Base-by-base conservation (phyloP, 805 yeast genomes). In the Candida ipomoeae region DNA sequence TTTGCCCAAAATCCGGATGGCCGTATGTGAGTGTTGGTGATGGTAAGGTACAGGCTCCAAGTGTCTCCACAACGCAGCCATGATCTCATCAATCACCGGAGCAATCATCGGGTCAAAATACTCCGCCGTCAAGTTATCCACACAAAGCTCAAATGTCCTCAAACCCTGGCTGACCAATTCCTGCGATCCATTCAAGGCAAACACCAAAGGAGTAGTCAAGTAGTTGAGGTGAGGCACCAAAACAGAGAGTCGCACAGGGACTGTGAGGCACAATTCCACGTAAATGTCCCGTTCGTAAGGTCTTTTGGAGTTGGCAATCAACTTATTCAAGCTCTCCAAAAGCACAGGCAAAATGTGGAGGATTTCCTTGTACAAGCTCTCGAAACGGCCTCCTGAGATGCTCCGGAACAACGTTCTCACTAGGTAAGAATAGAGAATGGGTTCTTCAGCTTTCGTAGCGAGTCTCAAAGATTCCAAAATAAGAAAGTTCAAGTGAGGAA, bases 361-460 rank as follows among this genome's bases (percentile, higher is more conserved):
- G 17, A 95, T 92, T 54, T 91, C 96, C 59, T 94, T 89, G 71
- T 95, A 95, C 15, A 94, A 73, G 48, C 85, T 83, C 66, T 94
- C 99, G 64, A 94, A 92, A 51, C 98, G 76, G 6, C 99, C 99
- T 46, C 99, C 98, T 33, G 97, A 96, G 43, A 94, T 91, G 61
- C 96, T 87, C 66, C 98, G 78, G 74, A 94, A 94, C 45, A 94
- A 71, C 0, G 96, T 89, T 60, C 98, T 75, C 20, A 94, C 85
- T 58, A 94, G 74, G 59, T 90, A 87, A 55, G 92, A 91, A 64
- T 90, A 94, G 2, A 89, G 89, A 21, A 89, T 76, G 5, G 99
- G 98, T 62, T 92, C 97, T 56, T 87, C 86, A 0, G 97, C 88
- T 6, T 84, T 82, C 0, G 97, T 86, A 0, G 97, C 83, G 48